Evolutionary conservation across 2,329 filamentous ascomycete genomes (phyloP).

Genomic region (Alternaria gansuensis): DNA sequence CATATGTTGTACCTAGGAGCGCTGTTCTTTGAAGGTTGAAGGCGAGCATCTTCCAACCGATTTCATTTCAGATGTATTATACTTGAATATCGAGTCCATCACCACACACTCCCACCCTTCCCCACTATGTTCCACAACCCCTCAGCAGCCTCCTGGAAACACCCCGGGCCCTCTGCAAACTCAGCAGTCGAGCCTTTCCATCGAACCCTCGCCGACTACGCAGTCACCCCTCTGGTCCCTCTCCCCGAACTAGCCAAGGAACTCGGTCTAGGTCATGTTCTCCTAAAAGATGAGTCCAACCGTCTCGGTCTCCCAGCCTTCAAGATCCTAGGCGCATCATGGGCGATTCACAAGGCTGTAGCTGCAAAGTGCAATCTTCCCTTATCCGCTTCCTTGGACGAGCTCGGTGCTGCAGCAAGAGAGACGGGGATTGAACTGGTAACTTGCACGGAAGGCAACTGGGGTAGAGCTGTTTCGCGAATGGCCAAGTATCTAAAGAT

Average conservation of each 20-base stretch:
- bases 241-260: slow-evolving; percentile 65
- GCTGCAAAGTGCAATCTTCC: slow-evolving; percentile 57
- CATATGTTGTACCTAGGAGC: neutral
- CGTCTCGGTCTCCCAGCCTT: slow-evolving; percentile 77
- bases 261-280: slow-evolving; percentile 62
- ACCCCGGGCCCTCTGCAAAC: slow-evolving; percentile 23
- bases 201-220: slow-evolving; percentile 64
- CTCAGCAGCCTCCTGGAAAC: slow-evolving; percentile 37
- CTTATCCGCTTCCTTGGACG: slow-evolving; percentile 55
- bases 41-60: neutral
- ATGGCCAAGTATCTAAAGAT: slow-evolving; percentile 71
- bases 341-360: slow-evolving; percentile 71
- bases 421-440: slow-evolving; percentile 58
- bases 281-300: slow-evolving; percentile 75
- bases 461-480: slow-evolving; percentile 74
- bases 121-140: slow-evolving; percentile 40
- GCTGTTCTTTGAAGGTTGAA: neutral
- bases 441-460: slow-evolving; percentile 78
- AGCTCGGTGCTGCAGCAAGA: slow-evolving; percentile 51
- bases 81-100: neutral
- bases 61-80: neutral
- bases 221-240: slow-evolving; percentile 63
- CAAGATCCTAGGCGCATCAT: slow-evolving; percentile 82
- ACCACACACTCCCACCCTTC: neutral
- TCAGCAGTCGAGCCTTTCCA: slow-evolving; percentile 61